phyloP scores from a whole-genome alignment of 805 yeast species.

The Pichia californica region DNA sequence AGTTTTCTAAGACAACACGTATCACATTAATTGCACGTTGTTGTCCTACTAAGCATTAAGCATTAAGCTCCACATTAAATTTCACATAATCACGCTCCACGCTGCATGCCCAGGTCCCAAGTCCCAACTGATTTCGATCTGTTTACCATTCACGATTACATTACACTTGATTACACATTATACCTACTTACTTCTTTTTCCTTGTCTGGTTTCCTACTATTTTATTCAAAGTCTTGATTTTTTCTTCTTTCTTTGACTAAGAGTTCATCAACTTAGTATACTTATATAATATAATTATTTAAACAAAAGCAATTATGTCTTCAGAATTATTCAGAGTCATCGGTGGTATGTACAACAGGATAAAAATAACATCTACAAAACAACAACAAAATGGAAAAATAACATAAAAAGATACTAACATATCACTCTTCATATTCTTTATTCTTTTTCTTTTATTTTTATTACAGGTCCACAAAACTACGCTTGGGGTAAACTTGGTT shows the following conservation, averaged over 20 bases:
- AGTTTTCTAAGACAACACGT: no score
- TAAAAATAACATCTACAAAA: no score
- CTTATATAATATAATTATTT: not conserved
- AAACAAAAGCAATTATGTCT: constrained; percentile 14
- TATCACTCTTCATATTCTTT: not conserved
- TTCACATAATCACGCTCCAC: no score
- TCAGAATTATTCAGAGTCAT: constrained; percentile 27
- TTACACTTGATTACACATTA: no score
- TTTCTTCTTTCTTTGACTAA: not conserved
- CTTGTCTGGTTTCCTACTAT: not conserved
- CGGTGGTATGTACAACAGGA: constrained; percentile 32
- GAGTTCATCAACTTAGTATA: not conserved
- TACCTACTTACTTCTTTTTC: not conserved
- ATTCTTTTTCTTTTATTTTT: not conserved
- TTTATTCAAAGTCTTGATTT: not conserved
- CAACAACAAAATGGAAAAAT: no score
- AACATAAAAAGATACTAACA: no score
- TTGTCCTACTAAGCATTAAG: no score
- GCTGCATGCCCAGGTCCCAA: no score
- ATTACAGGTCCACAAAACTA: constrained; percentile 31
- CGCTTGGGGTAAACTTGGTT: constrained; percentile 64
- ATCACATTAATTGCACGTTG: no score
- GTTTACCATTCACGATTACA: no score
- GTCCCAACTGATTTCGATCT: no score
- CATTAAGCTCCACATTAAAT: no score